Conservation (phyloP, 164 flowering plant genomes). For the Cinnamomum micranthum region DNA sequence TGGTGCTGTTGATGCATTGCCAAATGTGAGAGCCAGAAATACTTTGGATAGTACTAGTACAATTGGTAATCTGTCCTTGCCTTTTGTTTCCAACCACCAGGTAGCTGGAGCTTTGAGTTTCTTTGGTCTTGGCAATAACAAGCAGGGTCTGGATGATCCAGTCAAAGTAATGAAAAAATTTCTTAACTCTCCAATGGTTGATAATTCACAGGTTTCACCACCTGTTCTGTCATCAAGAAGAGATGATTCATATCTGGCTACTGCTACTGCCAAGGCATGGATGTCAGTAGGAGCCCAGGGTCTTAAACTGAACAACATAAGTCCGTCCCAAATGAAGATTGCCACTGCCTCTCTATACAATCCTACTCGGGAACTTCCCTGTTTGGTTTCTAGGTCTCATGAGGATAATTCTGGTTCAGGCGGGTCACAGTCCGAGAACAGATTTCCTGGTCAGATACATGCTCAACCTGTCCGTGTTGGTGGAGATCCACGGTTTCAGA, state of each 20-base stretch:
- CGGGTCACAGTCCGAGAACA: conserved; percentile 33
- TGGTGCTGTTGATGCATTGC: conserved; percentile 29
- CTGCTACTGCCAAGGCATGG: conserved; percentile 74
- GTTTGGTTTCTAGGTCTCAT: conserved; percentile 29
- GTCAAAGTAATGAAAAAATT: conserved; percentile 60
- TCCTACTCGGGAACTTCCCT: conserved; percentile 37
- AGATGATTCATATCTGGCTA: conserved; percentile 49
- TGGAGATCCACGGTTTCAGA: conserved; percentile 39
- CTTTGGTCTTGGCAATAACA: conserved; percentile 34
- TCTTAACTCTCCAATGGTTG: conserved; percentile 19
- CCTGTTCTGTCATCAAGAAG: conserved; percentile 39
- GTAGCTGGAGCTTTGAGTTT: conserved; percentile 24
- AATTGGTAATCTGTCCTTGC: conserved; percentile 20
- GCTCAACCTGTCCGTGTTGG: conserved; percentile 29
- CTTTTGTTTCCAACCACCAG: conserved; percentile 27
- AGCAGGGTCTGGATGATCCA: conserved; percentile 64
- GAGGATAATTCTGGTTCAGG: conserved; percentile 39
- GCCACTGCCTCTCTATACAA: conserved; percentile 56
- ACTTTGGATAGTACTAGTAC: conserved; percentile 16
- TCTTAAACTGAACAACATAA: conserved; percentile 34
- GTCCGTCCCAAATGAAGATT: conserved; percentile 37
- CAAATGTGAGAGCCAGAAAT: conserved; percentile 36
- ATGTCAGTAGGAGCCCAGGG: conserved; percentile 68
- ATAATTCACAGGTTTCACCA: conserved; percentile 25
- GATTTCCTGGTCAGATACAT: conserved; percentile 32